Evolutionary conservation across 2,329 filamentous ascomycete genomes (phyloP), one percentile per base, ranked within the genome.

Genomic region (Monosporascus sp.): DNA sequence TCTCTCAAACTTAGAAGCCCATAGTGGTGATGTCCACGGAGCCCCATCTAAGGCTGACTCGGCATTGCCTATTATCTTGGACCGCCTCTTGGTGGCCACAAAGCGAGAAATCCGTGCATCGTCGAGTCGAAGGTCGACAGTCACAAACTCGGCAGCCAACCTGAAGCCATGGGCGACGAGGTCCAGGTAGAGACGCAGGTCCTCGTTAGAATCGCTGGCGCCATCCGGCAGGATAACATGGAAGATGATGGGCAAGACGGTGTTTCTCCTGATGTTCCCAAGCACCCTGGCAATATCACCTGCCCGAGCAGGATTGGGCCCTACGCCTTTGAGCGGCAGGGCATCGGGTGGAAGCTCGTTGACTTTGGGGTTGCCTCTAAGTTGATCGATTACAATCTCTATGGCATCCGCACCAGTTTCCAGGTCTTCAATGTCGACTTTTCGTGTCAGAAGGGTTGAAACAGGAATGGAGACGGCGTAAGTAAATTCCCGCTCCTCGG

Each of bases 361-460:
- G 25, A 9, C 7, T 27, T 27, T 27, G 25, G 7, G 25, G 25
- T 27, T 27, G 7, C 25, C 25, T 27, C 7, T 27, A 27, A 27
- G 25, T 34, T 60, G 38, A 25, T 51, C 77, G 22, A 86, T 70
- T 15, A 80, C 74, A 4, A 88, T 70, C 61, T 88, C 84, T 34
- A 89, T 80, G 6, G 84, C 85, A 65, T 89, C 86, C 3, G 79
- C 80, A 4, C 83, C 85, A n/a, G 79, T 79, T 54, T 87, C 84
- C 20, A 86, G 68, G 25, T 83, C 79, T 58, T 87, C 83, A 11
- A 88, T 77, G 53, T 88, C 81, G 20, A 85, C 61, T 2, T 77
- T 69, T 11, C 73, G 71, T 1, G 74, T 68, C 1, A 85, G 62
- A 3, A 90, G 68, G 17, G 78, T 76, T 0, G 80, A 81, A 2